These are phyloP conservation scores for Lantana camara DNA, from an alignment of 257 asterid species.

Conservation along the genomic window DNA sequence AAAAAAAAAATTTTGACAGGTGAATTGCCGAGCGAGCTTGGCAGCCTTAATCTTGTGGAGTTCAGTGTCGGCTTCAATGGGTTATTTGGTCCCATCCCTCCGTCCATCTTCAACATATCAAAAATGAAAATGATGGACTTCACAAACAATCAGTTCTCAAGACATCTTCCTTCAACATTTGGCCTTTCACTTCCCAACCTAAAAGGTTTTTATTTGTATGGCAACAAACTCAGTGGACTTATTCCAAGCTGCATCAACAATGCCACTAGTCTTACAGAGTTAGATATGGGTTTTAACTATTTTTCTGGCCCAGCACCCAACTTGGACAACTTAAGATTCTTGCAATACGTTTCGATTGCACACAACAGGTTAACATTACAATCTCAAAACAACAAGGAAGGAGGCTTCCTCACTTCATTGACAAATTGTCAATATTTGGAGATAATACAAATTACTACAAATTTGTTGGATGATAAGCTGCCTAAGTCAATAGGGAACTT, in stretches of 20 bases:
- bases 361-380: constrained; percentile 49
- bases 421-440: constrained; percentile 43
- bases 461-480: constrained; percentile 47
- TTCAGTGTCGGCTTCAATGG: constrained; percentile 22
- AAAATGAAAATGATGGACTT: constrained; percentile 25
- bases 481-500: constrained; percentile 55
- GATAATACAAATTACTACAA: constrained; percentile 26
- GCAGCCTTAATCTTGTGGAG: constrained; percentile 32
- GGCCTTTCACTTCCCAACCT: too few species aligned
- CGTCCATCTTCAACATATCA: constrained; percentile 44
- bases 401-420: constrained; percentile 42
- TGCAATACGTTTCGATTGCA: constrained; percentile 28
- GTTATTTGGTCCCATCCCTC: constrained; percentile 36
- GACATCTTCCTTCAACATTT: constrained; percentile 40
- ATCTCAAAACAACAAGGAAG: constrained; percentile 29
- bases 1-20: too few species aligned
- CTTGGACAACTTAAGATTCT: constrained; percentile 36
- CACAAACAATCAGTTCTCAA: constrained; percentile 33
- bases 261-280: too few species aligned
- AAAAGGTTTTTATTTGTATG: too few species aligned
- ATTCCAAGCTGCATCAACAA: too few species aligned
- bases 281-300: too few species aligned
- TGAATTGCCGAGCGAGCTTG: constrained; percentile 50
- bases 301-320: constrained; percentile 40
- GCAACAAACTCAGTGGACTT: too few species aligned